Conservation (phyloP, 2,329 filamentous ascomycete species). For the Chaetoscypha palmicola region DNA sequence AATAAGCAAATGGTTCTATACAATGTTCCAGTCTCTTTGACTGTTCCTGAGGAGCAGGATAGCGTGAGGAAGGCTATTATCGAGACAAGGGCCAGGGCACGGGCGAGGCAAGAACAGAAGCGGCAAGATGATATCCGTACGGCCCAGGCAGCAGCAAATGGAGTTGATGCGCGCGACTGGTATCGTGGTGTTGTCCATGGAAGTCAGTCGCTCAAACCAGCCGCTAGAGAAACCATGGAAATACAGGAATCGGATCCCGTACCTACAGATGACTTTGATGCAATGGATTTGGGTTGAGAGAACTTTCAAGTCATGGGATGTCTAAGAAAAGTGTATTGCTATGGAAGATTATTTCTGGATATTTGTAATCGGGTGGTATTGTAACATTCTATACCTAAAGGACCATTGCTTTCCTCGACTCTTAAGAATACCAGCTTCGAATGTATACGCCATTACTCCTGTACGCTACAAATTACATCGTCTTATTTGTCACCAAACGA, state of each 20-base stretch:
- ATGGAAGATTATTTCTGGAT: no score
- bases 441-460: conserved; percentile 20
- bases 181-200: conserved; percentile 12
- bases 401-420: conserved; percentile 6
- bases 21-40: conserved; percentile 67
- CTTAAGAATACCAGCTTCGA: conserved; percentile 4
- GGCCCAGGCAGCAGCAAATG: conserved; percentile 12
- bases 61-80: conserved; percentile 77
- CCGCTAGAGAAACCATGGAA: conserved; percentile 7
- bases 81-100: conserved; percentile 63
- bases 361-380: no score
- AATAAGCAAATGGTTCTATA: conserved; percentile 76
- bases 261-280: conserved; percentile 45
- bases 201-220: background rate
- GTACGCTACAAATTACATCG: conserved; percentile 15
- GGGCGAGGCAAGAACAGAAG: conserved; percentile 49
- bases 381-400: conserved; percentile 32
- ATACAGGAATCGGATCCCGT: background rate
- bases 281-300: conserved; percentile 54
- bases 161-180: conserved; percentile 16
- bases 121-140: conserved; percentile 25
- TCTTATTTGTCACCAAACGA: conserved; percentile 9
- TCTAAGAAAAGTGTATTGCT: no score
- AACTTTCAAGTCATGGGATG: no score
- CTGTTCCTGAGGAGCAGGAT: conserved; percentile 66